phyloP scores from a whole-genome alignment of 495 filamentous ascomycete species.

The Podospora conica region DNA sequence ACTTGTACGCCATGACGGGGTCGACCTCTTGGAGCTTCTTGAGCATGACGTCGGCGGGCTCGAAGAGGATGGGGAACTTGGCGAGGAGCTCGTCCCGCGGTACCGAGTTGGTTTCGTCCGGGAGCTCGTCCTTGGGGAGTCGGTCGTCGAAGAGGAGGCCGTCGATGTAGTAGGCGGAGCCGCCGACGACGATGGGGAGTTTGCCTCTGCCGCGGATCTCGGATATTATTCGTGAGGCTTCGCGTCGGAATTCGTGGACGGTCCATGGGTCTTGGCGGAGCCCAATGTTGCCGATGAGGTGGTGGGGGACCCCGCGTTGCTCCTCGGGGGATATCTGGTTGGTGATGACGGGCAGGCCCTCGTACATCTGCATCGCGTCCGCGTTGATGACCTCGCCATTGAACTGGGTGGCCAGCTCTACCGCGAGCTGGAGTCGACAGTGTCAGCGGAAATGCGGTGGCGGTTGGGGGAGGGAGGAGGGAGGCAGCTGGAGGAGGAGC shows the following conservation, averaged over 20 bases:
- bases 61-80: conserved; percentile 67
- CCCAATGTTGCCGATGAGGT: conserved; percentile 72
- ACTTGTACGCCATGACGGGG: conserved; percentile 79
- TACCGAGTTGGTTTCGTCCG: conserved; percentile 19
- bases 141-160: conserved; percentile 71
- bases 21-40: conserved; percentile 71
- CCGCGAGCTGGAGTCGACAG: conserved; percentile 62
- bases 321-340: conserved; percentile 80
- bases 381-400: conserved; percentile 97
- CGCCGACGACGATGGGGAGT: conserved; percentile 86
- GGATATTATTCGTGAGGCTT: conserved; percentile 61
- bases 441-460: neutral
- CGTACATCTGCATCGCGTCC: conserved; percentile 99
- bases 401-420: conserved; percentile 74
- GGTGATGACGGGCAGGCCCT: conserved; percentile 87
- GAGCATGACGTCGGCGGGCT: conserved; percentile 61
- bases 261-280: conserved; percentile 75
- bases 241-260: conserved; percentile 64
- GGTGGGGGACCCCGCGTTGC: conserved; percentile 76
- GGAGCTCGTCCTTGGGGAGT: conserved; percentile 45
- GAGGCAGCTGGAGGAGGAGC: conserved; percentile 1
- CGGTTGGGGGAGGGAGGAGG: neutral
- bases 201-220: conserved; percentile 72
- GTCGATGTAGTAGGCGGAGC: conserved; percentile 92
- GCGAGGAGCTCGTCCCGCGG: conserved; percentile 31